Evolutionary conservation across 805 yeast species (phyloP).

Genomic region (Zygosaccharomyces gambellarensis): DNA sequence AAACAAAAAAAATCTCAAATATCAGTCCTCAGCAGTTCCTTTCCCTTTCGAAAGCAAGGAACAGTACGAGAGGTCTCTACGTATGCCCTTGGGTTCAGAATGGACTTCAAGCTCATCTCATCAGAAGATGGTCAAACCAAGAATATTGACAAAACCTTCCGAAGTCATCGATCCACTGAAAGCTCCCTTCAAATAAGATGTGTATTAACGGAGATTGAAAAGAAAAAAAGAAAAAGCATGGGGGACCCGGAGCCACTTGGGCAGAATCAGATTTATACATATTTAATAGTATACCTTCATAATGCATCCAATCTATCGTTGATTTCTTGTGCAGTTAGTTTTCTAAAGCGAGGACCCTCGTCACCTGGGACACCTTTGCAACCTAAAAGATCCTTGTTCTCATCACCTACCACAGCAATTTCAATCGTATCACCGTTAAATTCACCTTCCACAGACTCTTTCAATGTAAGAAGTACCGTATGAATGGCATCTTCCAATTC

Average conservation of each 20-base stretch:
- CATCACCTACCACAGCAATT: constrained; percentile 78
- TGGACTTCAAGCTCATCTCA: constrained; percentile 89
- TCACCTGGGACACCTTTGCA: constrained; percentile 72
- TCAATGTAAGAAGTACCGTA: constrained; percentile 87
- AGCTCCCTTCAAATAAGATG: constrained; percentile 64
- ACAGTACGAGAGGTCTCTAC: constrained; percentile 88
- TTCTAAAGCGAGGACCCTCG: constrained; percentile 87
- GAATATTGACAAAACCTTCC: constrained; percentile 81
- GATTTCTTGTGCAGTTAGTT: constrained; percentile 82
- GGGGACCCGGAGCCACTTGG: neutral
- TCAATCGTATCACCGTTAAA: constrained; percentile 96
- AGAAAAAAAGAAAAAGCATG: neutral
- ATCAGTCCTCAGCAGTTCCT: constrained; percentile 86
- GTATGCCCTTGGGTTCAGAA: constrained; percentile 96
- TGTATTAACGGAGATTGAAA: neutral
- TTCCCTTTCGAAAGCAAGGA: constrained; percentile 90
- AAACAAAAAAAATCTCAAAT: constrained; percentile 79
- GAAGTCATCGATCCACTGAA: constrained; percentile 85
- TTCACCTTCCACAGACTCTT: constrained; percentile 97
- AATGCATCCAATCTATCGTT: constrained; percentile 93
- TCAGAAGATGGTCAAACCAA: constrained; percentile 84
- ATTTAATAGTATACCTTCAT: constrained; percentile 33
- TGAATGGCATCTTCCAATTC: constrained; percentile 98
- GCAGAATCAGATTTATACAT: constrained; percentile 4
- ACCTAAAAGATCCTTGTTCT: constrained; percentile 77